Conservation (phyloP, 2,329 filamentous ascomycete genomes). For the Aspergillus chevalieri region DNA sequence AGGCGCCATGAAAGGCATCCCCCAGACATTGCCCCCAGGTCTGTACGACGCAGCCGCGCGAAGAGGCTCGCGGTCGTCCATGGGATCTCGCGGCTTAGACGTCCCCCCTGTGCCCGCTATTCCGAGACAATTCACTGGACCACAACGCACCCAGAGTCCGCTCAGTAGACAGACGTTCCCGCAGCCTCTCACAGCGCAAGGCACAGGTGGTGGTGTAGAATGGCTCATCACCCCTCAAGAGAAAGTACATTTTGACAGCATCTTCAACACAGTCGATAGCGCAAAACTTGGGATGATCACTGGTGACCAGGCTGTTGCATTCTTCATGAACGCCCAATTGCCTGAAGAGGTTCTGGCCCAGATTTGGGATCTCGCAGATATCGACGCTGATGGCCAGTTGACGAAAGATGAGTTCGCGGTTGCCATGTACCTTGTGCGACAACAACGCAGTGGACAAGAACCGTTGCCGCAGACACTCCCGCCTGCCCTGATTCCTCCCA, state of each 20-base stretch:
- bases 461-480: slow-evolving; percentile 72
- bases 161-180: slow-evolving; percentile 47
- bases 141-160: slow-evolving; percentile 56
- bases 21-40: slow-evolving; percentile 71
- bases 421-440: slow-evolving; percentile 92
- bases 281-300: slow-evolving; percentile 75
- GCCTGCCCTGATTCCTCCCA: slow-evolving; percentile 75
- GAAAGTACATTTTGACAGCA: slow-evolving; percentile 78
- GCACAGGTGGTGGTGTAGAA: slow-evolving; percentile 51
- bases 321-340: slow-evolving; percentile 87
- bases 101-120: slow-evolving; percentile 59
- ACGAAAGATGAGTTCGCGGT: slow-evolving; percentile 90
- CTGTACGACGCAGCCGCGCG: slow-evolving; percentile 86
- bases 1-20: slow-evolving; percentile 70
- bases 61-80: slow-evolving; percentile 50
- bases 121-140: slow-evolving; percentile 69
- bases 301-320: slow-evolving; percentile 88
- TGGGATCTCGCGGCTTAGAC: slow-evolving; percentile 46
- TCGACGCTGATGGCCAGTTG: slow-evolving; percentile 80
- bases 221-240: slow-evolving; percentile 81
- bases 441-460: slow-evolving; percentile 70
- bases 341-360: slow-evolving; percentile 84
- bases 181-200: slow-evolving; percentile 47
- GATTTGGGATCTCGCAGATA: slow-evolving; percentile 95
- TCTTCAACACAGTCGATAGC: slow-evolving; percentile 80